These are phyloP conservation scores for Tylopilus intermedius DNA, from an alignment of 768 basidiomycete genomes.

Conservation along the genomic window DNA sequence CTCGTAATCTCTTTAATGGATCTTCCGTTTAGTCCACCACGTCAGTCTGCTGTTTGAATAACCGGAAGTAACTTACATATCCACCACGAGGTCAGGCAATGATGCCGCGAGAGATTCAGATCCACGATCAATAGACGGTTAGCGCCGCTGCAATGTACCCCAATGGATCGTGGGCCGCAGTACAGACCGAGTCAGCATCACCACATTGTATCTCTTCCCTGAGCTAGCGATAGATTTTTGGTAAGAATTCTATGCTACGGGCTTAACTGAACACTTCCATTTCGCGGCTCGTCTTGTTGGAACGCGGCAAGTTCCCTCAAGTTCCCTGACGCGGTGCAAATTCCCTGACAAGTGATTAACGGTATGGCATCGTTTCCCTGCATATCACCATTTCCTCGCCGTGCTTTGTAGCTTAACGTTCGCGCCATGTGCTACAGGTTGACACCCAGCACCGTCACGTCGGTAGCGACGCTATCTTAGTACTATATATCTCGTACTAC, in stretches of 20 bases:
- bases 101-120: not conserved
- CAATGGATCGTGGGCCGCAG: not conserved
- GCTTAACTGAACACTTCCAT: not conserved
- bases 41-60: not conserved
- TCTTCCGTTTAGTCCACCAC: not conserved
- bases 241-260: not conserved
- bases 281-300: not conserved
- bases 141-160: not conserved
- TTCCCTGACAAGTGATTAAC: not conserved
- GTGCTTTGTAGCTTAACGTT: not conserved
- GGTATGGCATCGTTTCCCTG: not conserved
- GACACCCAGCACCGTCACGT: not conserved
- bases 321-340: not conserved
- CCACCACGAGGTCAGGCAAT: not conserved
- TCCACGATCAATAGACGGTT: not conserved
- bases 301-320: no score
- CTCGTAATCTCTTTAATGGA: not conserved
- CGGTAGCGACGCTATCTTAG: not conserved
- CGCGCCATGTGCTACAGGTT: not conserved
- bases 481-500: not conserved
- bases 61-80: not conserved
- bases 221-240: not conserved
- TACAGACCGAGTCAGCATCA: not conserved
- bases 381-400: not conserved
- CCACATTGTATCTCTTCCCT: not conserved